Evolutionary conservation across 2,329 filamentous ascomycete species (phyloP).

Genomic region (Fusarium sp.): DNA sequence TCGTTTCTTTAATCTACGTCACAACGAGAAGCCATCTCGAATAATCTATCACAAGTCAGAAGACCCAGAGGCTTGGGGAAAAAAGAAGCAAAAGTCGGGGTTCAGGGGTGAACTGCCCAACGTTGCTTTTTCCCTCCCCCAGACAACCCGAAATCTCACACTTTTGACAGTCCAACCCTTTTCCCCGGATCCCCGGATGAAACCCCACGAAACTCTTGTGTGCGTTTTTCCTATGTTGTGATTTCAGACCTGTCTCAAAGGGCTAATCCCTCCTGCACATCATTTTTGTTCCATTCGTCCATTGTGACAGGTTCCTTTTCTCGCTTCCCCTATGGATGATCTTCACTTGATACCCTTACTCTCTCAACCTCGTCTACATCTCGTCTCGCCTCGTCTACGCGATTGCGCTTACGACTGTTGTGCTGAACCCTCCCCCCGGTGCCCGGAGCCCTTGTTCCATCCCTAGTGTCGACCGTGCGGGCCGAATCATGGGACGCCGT

Average conservation of each 20-base stretch:
- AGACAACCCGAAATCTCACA: neutral
- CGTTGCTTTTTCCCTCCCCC: conserved; percentile 6
- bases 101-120: neutral
- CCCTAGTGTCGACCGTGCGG: neutral
- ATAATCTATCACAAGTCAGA: neutral
- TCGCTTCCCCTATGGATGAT: neutral
- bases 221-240: neutral
- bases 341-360: neutral
- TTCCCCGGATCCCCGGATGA: conserved; percentile 10
- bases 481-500: neutral
- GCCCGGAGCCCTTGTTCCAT: neutral
- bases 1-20: neutral
- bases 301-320: neutral
- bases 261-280: neutral
- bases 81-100: neutral
- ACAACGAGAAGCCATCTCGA: neutral
- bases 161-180: neutral
- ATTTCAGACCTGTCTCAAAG: conserved; percentile 10
- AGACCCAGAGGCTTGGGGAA: neutral
- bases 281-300: neutral
- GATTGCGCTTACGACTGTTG: neutral
- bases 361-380: neutral
- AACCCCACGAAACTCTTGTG: conserved; percentile 6
- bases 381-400: neutral
- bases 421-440: neutral